A percentile compares a stretch with the other conserved stretches of the same genome.
Conservation (phyloP, 352 stramenopile species). For the Elongisporangium prolatum region DNA sequence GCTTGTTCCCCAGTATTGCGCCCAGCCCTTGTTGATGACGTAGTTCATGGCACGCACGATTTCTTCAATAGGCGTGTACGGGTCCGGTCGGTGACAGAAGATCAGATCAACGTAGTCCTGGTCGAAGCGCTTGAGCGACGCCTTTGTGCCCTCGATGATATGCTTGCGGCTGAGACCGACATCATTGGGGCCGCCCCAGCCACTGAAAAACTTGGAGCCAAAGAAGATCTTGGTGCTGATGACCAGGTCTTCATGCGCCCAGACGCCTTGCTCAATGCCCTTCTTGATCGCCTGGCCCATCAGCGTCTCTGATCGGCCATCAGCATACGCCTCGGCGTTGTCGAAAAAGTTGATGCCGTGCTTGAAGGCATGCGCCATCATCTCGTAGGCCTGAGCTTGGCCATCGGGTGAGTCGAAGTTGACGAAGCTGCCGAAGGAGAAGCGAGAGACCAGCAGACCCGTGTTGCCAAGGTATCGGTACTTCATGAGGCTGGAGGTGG, state of each 20-base stretch:
- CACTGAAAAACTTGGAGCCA: constrained; percentile 13
- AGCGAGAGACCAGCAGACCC: constrained; percentile 30
- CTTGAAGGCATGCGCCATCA: constrained; percentile 26
- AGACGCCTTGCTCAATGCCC: constrained; percentile 23
- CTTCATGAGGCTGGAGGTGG: constrained; percentile 13
- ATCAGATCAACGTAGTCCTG: constrained; percentile 35
- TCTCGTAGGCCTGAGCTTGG: constrained; percentile 12
- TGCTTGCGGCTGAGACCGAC: constrained; percentile 44
- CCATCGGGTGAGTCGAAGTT: constrained; percentile 21
- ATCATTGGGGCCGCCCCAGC: constrained; percentile 21
- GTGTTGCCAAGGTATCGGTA: constrained; percentile 37
- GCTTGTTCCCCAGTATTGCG: constrained; percentile 48
- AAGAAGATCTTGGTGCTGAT: constrained; percentile 55
- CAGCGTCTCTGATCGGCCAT: constrained; percentile 26
- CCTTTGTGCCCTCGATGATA: constrained; percentile 57
- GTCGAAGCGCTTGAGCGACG: constrained; percentile 17
- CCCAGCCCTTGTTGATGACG: constrained; percentile 34
- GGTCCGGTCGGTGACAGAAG: constrained; percentile 29
- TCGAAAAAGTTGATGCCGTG: constrained; percentile 53
- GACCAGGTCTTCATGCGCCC: constrained; percentile 38
- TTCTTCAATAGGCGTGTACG: constrained; percentile 35
- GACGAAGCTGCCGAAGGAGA: constrained; percentile 32
- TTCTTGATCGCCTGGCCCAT: constrained; percentile 43
- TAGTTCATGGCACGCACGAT: constrained; percentile 44
- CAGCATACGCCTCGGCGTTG: constrained; percentile 32